A percentile compares a stretch with the other conserved stretches of the same genome.
Conservation (phyloP, 176 grass and related monocot species). For the Ensete ventricosum region DNA sequence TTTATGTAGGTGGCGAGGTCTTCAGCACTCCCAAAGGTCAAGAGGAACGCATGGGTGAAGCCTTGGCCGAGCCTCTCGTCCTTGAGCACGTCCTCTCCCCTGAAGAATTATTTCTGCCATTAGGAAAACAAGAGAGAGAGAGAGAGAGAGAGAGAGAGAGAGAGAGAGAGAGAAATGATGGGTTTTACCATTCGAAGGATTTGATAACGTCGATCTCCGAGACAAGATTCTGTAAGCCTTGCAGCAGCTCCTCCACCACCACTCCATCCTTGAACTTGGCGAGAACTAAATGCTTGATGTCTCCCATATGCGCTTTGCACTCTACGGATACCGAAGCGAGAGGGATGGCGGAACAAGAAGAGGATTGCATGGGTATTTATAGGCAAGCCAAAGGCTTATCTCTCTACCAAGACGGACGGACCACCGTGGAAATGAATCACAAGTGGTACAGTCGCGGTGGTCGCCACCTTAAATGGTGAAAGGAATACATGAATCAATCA, state of each 20-base stretch:
- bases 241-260: slow-evolving; percentile 33
- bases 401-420: no score
- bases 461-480: no score
- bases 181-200: slow-evolving; percentile 55
- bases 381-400: neutral
- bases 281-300: slow-evolving; percentile 53
- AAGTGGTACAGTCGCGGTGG: no score
- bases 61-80: slow-evolving; percentile 33
- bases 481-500: no score
- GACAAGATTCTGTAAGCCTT: slow-evolving; percentile 34
- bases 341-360: neutral
- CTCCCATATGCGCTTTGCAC: slow-evolving; percentile 23
- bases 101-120: slow-evolving; percentile 1
- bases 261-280: slow-evolving; percentile 50
- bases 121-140: neutral
- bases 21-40: slow-evolving; percentile 18
- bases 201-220: slow-evolving; percentile 38
- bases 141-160: neutral
- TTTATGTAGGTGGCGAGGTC: slow-evolving; percentile 33
- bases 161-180: neutral
- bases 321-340: neutral
- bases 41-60: slow-evolving; percentile 44
- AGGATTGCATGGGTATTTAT: neutral
- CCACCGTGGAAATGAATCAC: no score
- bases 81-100: slow-evolving; percentile 31